These are phyloP conservation scores for Podaxis sp. DNA, from an alignment of 768 basidiomycete genomes.

Conservation along the genomic window DNA sequence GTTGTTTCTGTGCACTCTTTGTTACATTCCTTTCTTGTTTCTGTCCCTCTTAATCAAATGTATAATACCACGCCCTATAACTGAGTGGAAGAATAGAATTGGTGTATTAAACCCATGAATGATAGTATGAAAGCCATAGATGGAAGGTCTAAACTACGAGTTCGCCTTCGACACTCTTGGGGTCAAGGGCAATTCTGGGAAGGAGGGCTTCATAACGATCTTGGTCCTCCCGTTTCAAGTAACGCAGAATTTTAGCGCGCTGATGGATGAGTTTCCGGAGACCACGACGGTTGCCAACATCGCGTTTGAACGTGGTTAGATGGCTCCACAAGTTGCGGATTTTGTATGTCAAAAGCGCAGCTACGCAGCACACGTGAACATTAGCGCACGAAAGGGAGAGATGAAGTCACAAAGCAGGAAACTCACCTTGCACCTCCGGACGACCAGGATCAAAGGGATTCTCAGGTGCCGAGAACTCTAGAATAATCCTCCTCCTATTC, in stretches of 20 bases:
- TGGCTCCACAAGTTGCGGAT: slow-evolving; percentile 85
- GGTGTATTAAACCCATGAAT: not conserved
- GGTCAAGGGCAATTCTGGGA: slow-evolving; percentile 72
- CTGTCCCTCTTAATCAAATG: not conserved
- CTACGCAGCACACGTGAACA: slow-evolving; percentile 36
- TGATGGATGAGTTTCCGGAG: slow-evolving; percentile 79
- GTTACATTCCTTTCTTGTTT: not conserved
- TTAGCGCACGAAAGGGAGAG: not conserved
- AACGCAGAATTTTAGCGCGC: slow-evolving; percentile 78
- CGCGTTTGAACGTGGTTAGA: slow-evolving; percentile 62
- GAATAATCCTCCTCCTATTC: slow-evolving; percentile 77
- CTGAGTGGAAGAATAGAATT: not conserved
- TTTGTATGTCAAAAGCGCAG: slow-evolving; percentile 80
- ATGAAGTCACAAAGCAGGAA: not conserved
- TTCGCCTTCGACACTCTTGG: slow-evolving; percentile 85
- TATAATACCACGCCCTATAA: not conserved
- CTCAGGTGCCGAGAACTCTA: slow-evolving; percentile 69
- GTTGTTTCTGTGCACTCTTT: not conserved
- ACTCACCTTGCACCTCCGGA: slow-evolving; percentile 87
- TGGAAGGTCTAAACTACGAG: slow-evolving; percentile 56
- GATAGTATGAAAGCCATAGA: not conserved
- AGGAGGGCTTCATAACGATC: slow-evolving; percentile 75
- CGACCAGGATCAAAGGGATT: slow-evolving; percentile 76
- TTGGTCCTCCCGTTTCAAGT: slow-evolving; percentile 63
- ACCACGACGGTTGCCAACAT: slow-evolving; percentile 74